Base-by-base conservation (phyloP, 371 early-diverging fungal species). In the Mortierella sp. region DNA sequence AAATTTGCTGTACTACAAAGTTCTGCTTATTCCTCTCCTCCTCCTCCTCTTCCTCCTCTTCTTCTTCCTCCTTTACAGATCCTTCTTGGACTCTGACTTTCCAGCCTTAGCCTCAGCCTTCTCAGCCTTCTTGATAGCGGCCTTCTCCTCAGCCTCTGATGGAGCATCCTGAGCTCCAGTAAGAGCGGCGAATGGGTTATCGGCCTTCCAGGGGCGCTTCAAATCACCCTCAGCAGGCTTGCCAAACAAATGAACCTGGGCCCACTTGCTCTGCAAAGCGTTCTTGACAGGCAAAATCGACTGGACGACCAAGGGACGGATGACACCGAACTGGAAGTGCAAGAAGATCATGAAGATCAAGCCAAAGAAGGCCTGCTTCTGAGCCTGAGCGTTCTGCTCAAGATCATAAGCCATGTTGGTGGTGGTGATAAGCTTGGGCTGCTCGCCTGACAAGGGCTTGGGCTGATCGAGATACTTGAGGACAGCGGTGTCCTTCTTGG, bases 251-350 rank as follows among this genome's bases (percentile, higher is more conserved):
- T 96, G 90, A 75, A 97, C 90, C 84, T 92, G 88, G 71, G 95
- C 92, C 28, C 93, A 86, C 84, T 92, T 94, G 84, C 88, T 90
- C 63, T 89, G 87, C 70, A 90, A 75, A 60, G 95, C 77, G 83
- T 91, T 92, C 87, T 94, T 91, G 83, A 95, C 68, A 16, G 95
- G 96, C 62, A 96, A 77, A 73, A 97, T 88, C 24, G 93, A 91
- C 88, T 97, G 98, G 84, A 97, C 87, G 62, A 97, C 87, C 55
- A 97, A 86, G 28, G 98, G 98, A 73, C 96, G 95, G 71, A 94
- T 91, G 73, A 95, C 96, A 59, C 94, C 94, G 85, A 92, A 97
- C 85, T 96, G 91, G 86, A 92, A 94, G 87, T 97, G 95, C 88
- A 97, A 91, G 61, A 93, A 88, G 54, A 87, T 87, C 80, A 97